These are phyloP conservation scores for Lyophyllum decastes DNA, from an alignment of 768 basidiomycete species.

Conservation along the genomic window DNA sequence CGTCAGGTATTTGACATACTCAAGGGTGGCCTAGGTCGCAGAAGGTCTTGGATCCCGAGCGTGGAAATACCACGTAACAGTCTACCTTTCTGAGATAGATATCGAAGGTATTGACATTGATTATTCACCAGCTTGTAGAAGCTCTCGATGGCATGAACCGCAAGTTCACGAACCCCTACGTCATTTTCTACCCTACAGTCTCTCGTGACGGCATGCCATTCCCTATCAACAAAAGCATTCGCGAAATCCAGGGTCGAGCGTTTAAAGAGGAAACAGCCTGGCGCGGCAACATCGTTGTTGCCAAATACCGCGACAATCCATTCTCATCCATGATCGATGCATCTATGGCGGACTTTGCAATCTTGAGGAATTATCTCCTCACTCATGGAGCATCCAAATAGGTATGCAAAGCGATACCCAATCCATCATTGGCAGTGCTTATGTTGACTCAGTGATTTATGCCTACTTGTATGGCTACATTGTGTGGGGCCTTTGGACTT, in stretches of 20 bases:
- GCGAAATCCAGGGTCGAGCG: constrained; percentile 67
- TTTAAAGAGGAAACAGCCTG: constrained; percentile 69
- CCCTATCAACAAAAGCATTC: constrained; percentile 74
- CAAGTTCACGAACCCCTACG: constrained; percentile 77
- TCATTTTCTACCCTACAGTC: constrained; percentile 75
- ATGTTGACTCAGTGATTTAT: background rate
- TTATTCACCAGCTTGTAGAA: constrained; percentile 60
- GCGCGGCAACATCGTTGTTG: constrained; percentile 80
- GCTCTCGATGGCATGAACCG: constrained; percentile 79
- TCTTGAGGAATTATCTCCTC: constrained; percentile 77
- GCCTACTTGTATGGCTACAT: background rate
- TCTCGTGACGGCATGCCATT: constrained; percentile 84
- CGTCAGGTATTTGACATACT: constrained; percentile 3
- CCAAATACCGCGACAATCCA: constrained; percentile 63
- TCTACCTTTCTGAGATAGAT: background rate
- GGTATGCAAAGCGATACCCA: constrained; percentile 16
- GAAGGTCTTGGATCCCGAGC: constrained; percentile 66
- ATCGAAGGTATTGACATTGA: background rate
- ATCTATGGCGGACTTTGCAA: constrained; percentile 84
- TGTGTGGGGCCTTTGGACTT: background rate
- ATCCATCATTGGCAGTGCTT: background rate
- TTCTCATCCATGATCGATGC: constrained; percentile 66
- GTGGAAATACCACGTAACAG: constrained; percentile 70
- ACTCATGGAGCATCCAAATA: constrained; percentile 60
- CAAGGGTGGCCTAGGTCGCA: constrained; percentile 50